phyloP scores from a whole-genome alignment of 805 yeast genomes.

The Pichia cabralensis region DNA sequence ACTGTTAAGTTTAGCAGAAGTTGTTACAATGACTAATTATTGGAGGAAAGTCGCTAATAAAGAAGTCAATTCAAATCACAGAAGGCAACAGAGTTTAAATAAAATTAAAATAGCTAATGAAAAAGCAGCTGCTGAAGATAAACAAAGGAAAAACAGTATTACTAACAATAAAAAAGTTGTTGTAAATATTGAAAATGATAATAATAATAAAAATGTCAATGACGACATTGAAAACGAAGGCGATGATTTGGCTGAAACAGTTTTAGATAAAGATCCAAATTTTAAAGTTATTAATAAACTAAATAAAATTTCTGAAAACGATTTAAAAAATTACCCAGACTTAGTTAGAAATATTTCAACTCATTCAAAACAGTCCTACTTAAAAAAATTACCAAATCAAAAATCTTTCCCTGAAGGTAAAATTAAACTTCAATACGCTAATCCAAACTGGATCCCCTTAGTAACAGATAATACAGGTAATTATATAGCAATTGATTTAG shows the following conservation, averaged over 20 bases:
- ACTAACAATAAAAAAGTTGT: too few relatives aligned
- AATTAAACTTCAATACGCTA: constrained; percentile 63
- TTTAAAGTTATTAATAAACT: constrained; percentile 13
- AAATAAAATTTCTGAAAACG: constrained; percentile 8
- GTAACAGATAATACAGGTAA: constrained; percentile 82
- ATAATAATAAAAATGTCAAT: background rate
- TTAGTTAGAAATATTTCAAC: constrained; percentile 20
- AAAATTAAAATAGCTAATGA: background rate
- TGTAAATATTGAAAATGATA: too few relatives aligned
- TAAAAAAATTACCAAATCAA: constrained; percentile 38
- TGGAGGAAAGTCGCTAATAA: constrained; percentile 63
- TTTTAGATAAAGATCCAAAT: constrained; percentile 12
- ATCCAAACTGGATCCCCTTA: constrained; percentile 81
- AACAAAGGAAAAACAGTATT: constrained; percentile 1
- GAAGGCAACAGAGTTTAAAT: background rate
- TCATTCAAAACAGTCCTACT: constrained; percentile 23
- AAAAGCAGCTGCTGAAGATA: too few relatives aligned
- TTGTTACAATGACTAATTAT: constrained; percentile 64
- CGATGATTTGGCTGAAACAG: background rate
- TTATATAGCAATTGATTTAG: constrained; percentile 77
- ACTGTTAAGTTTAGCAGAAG: constrained; percentile 66
- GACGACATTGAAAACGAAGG: background rate
- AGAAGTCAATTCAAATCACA: constrained; percentile 3
- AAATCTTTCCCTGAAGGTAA: constrained; percentile 64
- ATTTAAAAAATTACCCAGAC: constrained; percentile 15